These are phyloP conservation scores for Colletotrichum sp. DNA, from an alignment of 2,329 filamentous ascomycete species.

Conservation along the genomic window DNA sequence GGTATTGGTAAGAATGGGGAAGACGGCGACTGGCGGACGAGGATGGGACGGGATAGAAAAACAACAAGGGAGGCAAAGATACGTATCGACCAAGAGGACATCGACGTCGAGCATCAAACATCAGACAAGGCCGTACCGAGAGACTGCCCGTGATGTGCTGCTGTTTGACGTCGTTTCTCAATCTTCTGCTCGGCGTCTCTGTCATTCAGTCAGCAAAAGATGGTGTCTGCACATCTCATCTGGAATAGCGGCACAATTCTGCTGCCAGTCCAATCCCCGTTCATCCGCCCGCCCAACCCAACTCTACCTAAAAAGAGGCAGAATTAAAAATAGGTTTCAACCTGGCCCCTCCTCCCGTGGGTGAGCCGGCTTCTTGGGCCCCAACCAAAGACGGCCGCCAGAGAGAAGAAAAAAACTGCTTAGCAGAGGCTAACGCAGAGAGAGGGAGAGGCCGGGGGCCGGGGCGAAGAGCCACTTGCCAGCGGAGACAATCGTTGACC, in stretches of 20 bases:
- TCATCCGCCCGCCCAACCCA: neutral
- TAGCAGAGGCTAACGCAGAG: neutral
- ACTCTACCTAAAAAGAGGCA: neutral
- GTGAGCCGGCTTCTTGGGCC: conserved; percentile 21
- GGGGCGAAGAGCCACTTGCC: neutral
- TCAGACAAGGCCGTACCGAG: neutral
- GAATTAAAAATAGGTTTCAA: conserved; percentile 14
- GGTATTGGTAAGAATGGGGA: neutral
- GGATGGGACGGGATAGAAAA: conserved; percentile 1
- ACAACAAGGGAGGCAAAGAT: conserved; percentile 3
- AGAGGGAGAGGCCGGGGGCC: neutral
- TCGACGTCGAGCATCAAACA: neutral
- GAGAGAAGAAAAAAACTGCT: neutral
- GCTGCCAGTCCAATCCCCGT: neutral
- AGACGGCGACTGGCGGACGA: neutral
- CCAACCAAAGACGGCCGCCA: conserved; percentile 10
- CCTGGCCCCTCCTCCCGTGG: conserved; percentile 13
- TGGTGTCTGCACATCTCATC: neutral
- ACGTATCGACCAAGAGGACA: neutral
- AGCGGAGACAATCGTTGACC: neutral
- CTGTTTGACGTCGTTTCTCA: neutral
- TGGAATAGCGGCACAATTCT: neutral
- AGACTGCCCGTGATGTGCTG: neutral
- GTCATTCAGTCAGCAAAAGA: neutral
- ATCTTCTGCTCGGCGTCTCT: neutral